Evolutionary conservation across 164 flowering plant genomes (phyloP).

Genomic region (Vitis labrusca): DNA sequence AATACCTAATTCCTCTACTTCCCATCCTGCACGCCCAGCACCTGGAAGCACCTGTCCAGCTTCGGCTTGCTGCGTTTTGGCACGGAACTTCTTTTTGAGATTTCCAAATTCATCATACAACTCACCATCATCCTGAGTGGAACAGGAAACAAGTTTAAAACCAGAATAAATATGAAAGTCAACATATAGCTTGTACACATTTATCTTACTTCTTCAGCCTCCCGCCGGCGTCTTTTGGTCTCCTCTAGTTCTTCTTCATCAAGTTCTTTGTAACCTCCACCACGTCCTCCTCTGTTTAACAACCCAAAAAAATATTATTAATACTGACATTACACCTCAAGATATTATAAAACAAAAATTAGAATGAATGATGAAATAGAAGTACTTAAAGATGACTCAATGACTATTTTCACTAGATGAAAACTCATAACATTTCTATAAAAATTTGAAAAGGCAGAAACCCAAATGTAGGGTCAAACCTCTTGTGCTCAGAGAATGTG

Average conservation of each 20-base stretch:
- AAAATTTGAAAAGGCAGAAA: too few species aligned
- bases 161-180: neutral
- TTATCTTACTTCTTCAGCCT: slow-evolving; percentile 81
- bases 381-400: too few species aligned
- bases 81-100: slow-evolving; percentile 95
- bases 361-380: too few species aligned
- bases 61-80: slow-evolving; percentile 76
- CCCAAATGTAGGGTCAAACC: too few species aligned
- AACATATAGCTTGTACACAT: neutral
- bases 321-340: neutral
- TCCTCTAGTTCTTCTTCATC: slow-evolving; percentile 98
- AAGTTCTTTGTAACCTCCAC: slow-evolving; percentile 97
- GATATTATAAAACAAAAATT: too few species aligned
- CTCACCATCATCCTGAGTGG: slow-evolving; percentile 92
- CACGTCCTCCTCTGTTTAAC: slow-evolving; percentile 86
- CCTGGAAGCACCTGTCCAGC: slow-evolving; percentile 60
- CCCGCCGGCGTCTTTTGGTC: slow-evolving; percentile 76
- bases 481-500: too few species aligned
- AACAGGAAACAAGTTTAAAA: slow-evolving; percentile 4
- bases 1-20: slow-evolving; percentile 91
- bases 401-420: too few species aligned
- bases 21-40: slow-evolving; percentile 98
- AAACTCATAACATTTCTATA: too few species aligned
- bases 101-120: slow-evolving; percentile 99
- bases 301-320: slow-evolving; percentile 2